A percentile compares a stretch with the other conserved stretches of the same genome.
Conservation (phyloP, 1,284 basidiomycete species). For the Anthracocystis panici-leucophaei region DNA sequence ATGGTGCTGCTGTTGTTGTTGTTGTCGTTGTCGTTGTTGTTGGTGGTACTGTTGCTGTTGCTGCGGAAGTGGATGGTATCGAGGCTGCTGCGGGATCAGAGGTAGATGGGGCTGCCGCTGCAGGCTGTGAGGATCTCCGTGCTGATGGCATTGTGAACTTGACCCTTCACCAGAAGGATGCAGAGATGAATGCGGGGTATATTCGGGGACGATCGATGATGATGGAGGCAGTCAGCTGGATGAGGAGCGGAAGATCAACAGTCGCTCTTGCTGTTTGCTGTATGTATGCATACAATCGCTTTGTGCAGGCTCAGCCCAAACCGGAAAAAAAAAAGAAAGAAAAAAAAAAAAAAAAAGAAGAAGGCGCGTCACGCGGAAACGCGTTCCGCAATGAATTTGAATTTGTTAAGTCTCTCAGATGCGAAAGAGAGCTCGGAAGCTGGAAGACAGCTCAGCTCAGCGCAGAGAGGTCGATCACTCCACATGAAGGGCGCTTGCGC, state of each 20-base stretch:
- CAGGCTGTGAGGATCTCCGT: conserved; percentile 25
- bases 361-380: conserved; percentile 25
- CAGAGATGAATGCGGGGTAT: neutral
- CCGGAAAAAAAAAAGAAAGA: conserved; percentile 1
- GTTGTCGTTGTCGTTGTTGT: conserved; percentile 1
- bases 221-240: neutral
- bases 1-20: conserved; percentile 6
- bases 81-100: conserved; percentile 6
- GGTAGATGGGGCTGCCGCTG: conserved; percentile 15
- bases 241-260: conserved; percentile 28
- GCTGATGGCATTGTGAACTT: conserved; percentile 28
- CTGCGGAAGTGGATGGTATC: neutral
- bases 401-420: conserved; percentile 13
- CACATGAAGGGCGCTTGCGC: conserved; percentile 36
- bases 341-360: conserved; percentile 1
- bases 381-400: conserved; percentile 16
- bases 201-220: neutral
- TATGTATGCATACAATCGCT: neutral
- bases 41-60: neutral
- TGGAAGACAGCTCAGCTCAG: conserved; percentile 8
- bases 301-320: neutral
- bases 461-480: conserved; percentile 37
- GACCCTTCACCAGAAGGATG: neutral
- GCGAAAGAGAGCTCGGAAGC: conserved; percentile 13
- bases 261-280: neutral